A percentile compares a stretch with the other conserved stretches of the same genome.
Conservation (phyloP, 345 rosid species). For the Crucihimalaya himalaica region DNA sequence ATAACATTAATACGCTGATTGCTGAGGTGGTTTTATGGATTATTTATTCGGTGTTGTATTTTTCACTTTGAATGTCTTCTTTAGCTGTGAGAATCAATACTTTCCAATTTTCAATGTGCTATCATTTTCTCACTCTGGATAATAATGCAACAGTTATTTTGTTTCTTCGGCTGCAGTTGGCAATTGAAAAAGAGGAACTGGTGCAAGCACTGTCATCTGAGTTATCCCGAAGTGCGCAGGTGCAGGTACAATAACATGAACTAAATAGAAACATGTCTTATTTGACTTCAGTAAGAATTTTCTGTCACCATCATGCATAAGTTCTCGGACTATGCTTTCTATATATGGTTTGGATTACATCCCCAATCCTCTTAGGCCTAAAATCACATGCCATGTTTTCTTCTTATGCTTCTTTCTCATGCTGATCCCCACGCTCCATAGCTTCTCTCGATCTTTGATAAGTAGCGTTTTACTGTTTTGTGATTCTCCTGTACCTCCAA, state of each 20-base stretch:
- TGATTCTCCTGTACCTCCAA: not conserved
- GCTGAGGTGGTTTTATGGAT: conserved; percentile 64
- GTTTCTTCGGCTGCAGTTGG: conserved; percentile 56
- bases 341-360: not conserved
- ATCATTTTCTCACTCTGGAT: conserved; percentile 18
- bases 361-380: not conserved
- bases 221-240: conserved; percentile 64
- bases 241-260: conserved; percentile 58
- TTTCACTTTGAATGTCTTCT: not conserved
- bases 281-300: conserved; percentile 4
- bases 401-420: not conserved
- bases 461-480: not conserved
- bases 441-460: not conserved
- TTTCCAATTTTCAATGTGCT: not conserved
- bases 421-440: not conserved
- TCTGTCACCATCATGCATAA: conserved; percentile 6
- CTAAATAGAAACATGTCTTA: not conserved
- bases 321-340: not conserved
- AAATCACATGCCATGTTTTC: not conserved
- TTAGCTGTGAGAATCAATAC: conserved; percentile 5
- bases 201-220: conserved; percentile 72
- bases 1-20: conserved; percentile 66
- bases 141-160: not conserved
- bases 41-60: not conserved
- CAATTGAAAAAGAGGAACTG: conserved; percentile 87